Percentiles rank a stretch among this genome's conserved stretches.
These are phyloP conservation scores for Cyberlindnera samutprakarnensis DNA, from an alignment of 805 yeast genomes.

Conservation along the genomic window DNA sequence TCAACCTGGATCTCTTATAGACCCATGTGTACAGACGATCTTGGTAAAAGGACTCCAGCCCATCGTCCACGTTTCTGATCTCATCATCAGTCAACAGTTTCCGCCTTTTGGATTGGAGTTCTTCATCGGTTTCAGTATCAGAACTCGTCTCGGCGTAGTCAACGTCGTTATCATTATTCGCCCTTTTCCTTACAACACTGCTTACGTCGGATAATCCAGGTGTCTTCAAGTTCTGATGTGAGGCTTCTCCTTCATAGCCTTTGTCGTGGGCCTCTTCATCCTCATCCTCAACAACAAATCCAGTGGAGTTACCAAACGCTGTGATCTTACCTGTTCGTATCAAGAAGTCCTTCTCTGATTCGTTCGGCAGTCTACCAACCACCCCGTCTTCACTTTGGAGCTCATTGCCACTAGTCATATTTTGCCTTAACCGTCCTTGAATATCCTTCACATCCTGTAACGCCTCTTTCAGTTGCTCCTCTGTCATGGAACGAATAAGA, in stretches of 20 bases:
- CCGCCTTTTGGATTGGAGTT: constrained; percentile 6
- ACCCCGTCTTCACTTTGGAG: constrained; percentile 5
- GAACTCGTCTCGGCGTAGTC: constrained; percentile 10
- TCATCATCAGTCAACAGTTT: constrained; percentile 24
- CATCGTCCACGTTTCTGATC: constrained; percentile 61
- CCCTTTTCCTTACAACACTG: constrained; percentile 11
- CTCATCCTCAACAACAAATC: constrained; percentile 37
- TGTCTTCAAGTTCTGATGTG: constrained; percentile 18
- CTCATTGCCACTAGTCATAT: constrained; percentile 10
- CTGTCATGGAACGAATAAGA: constrained; percentile 45
- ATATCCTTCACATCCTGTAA: constrained; percentile 59
- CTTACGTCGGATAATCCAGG: constrained; percentile 16
- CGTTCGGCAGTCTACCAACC: constrained; percentile 46
- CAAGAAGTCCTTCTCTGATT: constrained; percentile 70
- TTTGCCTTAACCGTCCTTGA: constrained; percentile 33
- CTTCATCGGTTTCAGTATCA: constrained; percentile 18
- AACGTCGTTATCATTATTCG: constrained; percentile 14
- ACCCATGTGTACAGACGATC: constrained; percentile 57
- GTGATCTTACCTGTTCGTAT: constrained; percentile 89
- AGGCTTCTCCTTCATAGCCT: constrained; percentile 12
- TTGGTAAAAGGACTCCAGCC: constrained; percentile 62
- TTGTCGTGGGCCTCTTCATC: too few relatives aligned
- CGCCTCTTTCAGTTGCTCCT: constrained; percentile 45
- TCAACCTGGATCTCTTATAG: constrained; percentile 37
- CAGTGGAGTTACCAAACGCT: constrained; percentile 73